A percentile compares a stretch with the other conserved stretches of the same genome.
phyloP scores from a whole-genome alignment of 805 yeast genomes.

The Suhomyces sp. region DNA sequence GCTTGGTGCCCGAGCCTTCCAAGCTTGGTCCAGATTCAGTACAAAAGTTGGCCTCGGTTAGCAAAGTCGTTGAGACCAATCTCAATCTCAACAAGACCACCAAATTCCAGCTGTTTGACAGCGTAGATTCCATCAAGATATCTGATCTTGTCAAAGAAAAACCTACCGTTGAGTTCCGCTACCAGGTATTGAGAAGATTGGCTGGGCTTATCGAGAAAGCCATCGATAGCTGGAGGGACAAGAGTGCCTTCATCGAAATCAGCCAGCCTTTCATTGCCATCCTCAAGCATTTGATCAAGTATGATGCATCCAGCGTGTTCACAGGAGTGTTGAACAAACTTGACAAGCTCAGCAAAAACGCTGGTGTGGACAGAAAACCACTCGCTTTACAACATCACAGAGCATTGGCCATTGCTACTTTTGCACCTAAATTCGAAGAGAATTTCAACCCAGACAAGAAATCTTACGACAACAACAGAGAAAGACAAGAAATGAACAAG shows the following conservation, averaged over 20 bases:
- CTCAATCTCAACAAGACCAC: slow-evolving; percentile 16
- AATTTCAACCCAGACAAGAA: slow-evolving; percentile 94
- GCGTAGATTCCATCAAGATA: slow-evolving; percentile 3
- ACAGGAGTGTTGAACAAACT: slow-evolving; percentile 49
- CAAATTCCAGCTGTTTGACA: slow-evolving; percentile 10
- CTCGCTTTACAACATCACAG: slow-evolving; percentile 78
- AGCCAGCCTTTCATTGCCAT: slow-evolving; percentile 45
- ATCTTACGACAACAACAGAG: slow-evolving; percentile 79
- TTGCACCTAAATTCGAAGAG: slow-evolving; percentile 90
- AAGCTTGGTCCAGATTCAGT: slow-evolving; percentile 12
- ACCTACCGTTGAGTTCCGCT: slow-evolving; percentile 16
- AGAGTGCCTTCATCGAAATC: slow-evolving; percentile 59
- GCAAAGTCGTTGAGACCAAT: slow-evolving; percentile 8
- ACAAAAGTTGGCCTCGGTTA: slow-evolving; percentile 8
- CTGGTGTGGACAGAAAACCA: slow-evolving; percentile 44
- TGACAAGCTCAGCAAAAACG: slow-evolving; percentile 40
- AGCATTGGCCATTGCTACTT: slow-evolving; percentile 79
- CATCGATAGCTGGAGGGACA: slow-evolving; percentile 55
- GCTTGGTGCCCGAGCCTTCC: slow-evolving; percentile 41
- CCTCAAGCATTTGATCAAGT: slow-evolving; percentile 37
- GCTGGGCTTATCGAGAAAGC: slow-evolving; percentile 30
- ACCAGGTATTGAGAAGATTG: slow-evolving; percentile 33
- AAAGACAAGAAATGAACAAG: slow-evolving; percentile 79
- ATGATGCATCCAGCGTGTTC: slow-evolving; percentile 20
- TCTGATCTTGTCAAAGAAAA: slow-evolving; percentile 10